Evolutionary conservation across 345 rosid genomes (phyloP).

Genomic region (Syzygium jambos): DNA sequence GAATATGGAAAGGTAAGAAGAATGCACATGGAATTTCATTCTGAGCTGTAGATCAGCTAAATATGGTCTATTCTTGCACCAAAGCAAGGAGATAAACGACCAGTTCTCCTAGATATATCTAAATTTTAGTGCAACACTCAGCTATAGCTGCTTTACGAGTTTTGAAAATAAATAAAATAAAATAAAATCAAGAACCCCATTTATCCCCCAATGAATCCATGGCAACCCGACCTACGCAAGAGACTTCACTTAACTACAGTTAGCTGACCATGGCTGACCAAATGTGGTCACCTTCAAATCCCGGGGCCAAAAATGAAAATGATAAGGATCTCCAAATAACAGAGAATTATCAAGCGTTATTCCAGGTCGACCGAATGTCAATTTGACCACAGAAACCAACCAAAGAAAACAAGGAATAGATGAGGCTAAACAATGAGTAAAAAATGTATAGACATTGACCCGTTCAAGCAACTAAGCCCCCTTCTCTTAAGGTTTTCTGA

Average conservation of each 20-base stretch:
- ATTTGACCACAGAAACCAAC: neutral
- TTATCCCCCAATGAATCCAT: neutral
- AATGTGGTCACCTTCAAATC: neutral
- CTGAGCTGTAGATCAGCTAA: neutral
- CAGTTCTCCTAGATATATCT: neutral
- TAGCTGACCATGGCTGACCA: neutral
- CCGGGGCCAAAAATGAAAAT: neutral
- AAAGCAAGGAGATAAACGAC: neutral
- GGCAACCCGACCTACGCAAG: neutral
- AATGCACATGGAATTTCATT: neutral
- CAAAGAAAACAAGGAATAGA: neutral
- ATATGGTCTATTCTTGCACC: neutral
- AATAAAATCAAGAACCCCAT: neutral
- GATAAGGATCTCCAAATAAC: neutral
- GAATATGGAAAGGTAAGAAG: neutral
- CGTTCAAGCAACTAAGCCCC: neutral
- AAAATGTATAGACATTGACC: neutral
- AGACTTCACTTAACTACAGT: neutral
- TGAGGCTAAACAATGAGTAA: neutral
- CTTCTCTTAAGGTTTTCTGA: neutral
- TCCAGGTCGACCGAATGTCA: neutral
- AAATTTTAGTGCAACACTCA: neutral
- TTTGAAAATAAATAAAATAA: neutral
- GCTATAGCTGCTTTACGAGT: neutral
- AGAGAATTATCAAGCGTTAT: neutral